A percentile compares a stretch with the other conserved stretches of the same genome.
These are phyloP conservation scores for Penicillium samsonianum DNA, from an alignment of 495 filamentous ascomycete genomes.

Conservation along the genomic window DNA sequence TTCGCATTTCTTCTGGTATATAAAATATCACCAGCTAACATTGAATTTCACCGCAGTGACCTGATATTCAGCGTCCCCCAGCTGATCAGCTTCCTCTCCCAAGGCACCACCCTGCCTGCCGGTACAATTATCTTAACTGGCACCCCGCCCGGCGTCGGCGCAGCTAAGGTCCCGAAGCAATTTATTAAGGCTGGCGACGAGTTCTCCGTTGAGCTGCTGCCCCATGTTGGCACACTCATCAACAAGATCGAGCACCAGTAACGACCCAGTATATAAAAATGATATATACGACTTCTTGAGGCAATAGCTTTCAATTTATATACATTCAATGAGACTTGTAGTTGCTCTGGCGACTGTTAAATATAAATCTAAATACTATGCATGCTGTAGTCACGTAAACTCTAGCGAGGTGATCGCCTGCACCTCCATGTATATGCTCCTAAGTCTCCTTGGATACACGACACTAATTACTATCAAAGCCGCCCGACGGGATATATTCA, in stretches of 20 bases:
- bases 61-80: constrained; percentile 77
- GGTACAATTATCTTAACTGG: constrained; percentile 86
- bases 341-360: neutral
- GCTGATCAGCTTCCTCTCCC: constrained; percentile 72
- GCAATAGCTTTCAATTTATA: neutral
- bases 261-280: neutral
- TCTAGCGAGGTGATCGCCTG: neutral
- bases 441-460: neutral
- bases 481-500: no score
- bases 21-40: neutral
- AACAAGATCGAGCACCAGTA: constrained; percentile 41
- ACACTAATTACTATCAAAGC: neutral
- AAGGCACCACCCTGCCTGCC: constrained; percentile 75
- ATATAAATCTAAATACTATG: no score
- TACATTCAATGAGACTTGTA: neutral
- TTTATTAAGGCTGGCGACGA: constrained; percentile 61
- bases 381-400: no score
- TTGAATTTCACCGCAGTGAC: constrained; percentile 45
- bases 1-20: neutral
- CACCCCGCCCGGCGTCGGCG: constrained; percentile 59
- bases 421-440: neutral
- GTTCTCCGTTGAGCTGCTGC: constrained; percentile 57
- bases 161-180: constrained; percentile 56
- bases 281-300: neutral
- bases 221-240: constrained; percentile 44